Conservation (phyloP, 2,329 filamentous ascomycete species). For the Fusarium sp. region DNA sequence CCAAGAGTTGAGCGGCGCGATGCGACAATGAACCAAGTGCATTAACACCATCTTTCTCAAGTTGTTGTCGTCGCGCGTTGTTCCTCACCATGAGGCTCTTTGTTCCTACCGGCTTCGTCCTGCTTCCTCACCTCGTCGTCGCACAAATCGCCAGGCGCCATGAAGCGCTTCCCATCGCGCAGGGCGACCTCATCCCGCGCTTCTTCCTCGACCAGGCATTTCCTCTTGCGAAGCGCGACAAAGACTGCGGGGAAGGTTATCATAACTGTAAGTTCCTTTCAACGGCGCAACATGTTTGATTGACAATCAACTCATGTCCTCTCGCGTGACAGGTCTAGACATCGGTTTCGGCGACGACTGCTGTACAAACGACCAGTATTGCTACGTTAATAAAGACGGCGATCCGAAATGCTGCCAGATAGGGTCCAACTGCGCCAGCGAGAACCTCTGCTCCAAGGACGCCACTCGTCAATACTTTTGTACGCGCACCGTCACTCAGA, state of each 20-base stretch:
- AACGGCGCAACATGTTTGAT: neutral
- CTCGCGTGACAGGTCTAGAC: slow-evolving; percentile 51
- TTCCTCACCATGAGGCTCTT: slow-evolving; percentile 35
- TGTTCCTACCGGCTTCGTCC: slow-evolving; percentile 3
- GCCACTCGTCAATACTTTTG: slow-evolving; percentile 45
- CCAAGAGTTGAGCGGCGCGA: neutral
- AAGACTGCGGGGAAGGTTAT: slow-evolving; percentile 40
- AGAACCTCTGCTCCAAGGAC: slow-evolving; percentile 49
- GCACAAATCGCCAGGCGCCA: slow-evolving; percentile 34
- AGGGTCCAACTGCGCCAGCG: slow-evolving; percentile 51
- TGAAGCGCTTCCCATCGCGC: slow-evolving; percentile 33
- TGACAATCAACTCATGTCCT: neutral
- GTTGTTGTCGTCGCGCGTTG: neutral
- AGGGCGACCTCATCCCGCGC: slow-evolving; percentile 45
- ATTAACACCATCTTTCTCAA: neutral
- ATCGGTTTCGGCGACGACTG: slow-evolving; percentile 50
- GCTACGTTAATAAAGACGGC: slow-evolving; percentile 51
- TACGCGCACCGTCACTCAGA: slow-evolving; percentile 42
- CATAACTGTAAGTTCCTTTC: slow-evolving; percentile 46
- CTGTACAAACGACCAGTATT: slow-evolving; percentile 56
- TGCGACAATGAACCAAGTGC: slow-evolving; percentile 22
- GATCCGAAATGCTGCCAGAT: slow-evolving; percentile 53
- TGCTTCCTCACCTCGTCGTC: slow-evolving; percentile 20
- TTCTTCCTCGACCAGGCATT: slow-evolving; percentile 44
- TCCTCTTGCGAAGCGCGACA: slow-evolving; percentile 43